These are phyloP conservation scores for Drechslera avenae DNA, from an alignment of 2,329 filamentous ascomycete species.

Conservation along the genomic window DNA sequence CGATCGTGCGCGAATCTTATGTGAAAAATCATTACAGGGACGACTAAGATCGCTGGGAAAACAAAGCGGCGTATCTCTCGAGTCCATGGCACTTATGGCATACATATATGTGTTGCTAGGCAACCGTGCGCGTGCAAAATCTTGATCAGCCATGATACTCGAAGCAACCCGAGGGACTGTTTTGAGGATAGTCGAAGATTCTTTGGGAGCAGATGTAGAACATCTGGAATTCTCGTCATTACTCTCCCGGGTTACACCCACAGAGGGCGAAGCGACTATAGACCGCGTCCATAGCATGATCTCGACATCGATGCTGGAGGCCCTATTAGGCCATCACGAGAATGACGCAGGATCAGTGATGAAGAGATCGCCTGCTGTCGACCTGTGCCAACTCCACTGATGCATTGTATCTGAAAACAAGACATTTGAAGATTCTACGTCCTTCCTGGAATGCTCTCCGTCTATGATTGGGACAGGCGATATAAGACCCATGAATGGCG, in stretches of 20 bases:
- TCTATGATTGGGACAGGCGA: not conserved
- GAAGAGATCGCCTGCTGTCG: not conserved
- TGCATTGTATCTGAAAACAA: not conserved
- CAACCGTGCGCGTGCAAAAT: slow-evolving; percentile 29
- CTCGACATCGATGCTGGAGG: not conserved
- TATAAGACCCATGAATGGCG: not conserved
- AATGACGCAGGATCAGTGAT: not conserved
- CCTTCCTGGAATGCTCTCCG: not conserved
- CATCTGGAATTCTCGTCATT: slow-evolving; percentile 29
- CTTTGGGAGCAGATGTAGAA: slow-evolving; percentile 19
- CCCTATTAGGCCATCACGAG: not conserved
- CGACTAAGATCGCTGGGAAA: slow-evolving; percentile 34
- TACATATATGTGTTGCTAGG: slow-evolving; percentile 30
- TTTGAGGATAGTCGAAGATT: slow-evolving; percentile 21
- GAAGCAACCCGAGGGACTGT: slow-evolving; percentile 18
- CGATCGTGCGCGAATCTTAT: slow-evolving; percentile 28
- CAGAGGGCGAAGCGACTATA: not conserved
- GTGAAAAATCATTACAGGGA: slow-evolving; percentile 34
- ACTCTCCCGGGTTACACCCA: slow-evolving; percentile 6
- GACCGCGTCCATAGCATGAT: slow-evolving; percentile 5
- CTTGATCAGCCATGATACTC: slow-evolving; percentile 29
- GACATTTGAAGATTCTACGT: not conserved
- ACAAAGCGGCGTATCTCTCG: slow-evolving; percentile 27
- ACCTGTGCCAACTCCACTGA: not conserved
- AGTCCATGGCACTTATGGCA: slow-evolving; percentile 38